These are phyloP conservation scores for Microbotryum intermedium DNA, from an alignment of 1,284 basidiomycete species.

Conservation along the genomic window DNA sequence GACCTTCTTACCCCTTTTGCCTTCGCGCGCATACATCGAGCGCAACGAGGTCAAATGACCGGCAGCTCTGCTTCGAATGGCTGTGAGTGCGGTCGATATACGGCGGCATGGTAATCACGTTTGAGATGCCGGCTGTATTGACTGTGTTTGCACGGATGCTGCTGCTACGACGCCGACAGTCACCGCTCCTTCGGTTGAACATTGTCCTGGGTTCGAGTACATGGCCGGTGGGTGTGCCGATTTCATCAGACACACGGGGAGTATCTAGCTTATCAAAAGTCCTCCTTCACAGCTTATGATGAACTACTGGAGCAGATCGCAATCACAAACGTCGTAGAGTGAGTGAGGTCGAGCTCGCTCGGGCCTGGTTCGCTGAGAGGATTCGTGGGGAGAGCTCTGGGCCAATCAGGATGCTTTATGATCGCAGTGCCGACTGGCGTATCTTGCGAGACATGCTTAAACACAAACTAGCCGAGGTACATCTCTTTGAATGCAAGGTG, in stretches of 20 bases:
- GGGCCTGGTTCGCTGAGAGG: not conserved
- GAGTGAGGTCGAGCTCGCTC: constrained; percentile 32
- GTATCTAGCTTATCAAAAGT: no score
- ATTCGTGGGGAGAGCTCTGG: not conserved
- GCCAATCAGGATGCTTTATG: not conserved
- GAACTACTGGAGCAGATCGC: constrained; percentile 57
- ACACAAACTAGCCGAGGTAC: constrained; percentile 56
- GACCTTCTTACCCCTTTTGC: no score
- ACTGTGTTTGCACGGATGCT: not conserved
- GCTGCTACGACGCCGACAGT: not conserved
- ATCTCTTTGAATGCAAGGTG: constrained; percentile 29
- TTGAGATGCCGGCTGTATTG: no score
- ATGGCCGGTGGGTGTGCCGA: not conserved
- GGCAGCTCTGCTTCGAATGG: constrained; percentile 3
- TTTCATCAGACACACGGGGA: not conserved
- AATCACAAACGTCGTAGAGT: constrained; percentile 62
- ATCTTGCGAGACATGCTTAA: constrained; percentile 63
- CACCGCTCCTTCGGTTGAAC: constrained; percentile 1
- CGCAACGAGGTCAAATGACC: no score
- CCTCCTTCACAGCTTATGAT: constrained; percentile 58
- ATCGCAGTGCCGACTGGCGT: constrained; percentile 62
- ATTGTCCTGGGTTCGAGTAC: constrained; percentile 16
- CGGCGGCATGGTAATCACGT: no score
- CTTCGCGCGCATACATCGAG: no score
- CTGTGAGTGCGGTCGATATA: constrained; percentile 11